Evolutionary conservation across 345 rosid genomes (phyloP), one percentile per base, ranked within the genome.

Genomic region (Eucalyptus erythrocorys): DNA sequence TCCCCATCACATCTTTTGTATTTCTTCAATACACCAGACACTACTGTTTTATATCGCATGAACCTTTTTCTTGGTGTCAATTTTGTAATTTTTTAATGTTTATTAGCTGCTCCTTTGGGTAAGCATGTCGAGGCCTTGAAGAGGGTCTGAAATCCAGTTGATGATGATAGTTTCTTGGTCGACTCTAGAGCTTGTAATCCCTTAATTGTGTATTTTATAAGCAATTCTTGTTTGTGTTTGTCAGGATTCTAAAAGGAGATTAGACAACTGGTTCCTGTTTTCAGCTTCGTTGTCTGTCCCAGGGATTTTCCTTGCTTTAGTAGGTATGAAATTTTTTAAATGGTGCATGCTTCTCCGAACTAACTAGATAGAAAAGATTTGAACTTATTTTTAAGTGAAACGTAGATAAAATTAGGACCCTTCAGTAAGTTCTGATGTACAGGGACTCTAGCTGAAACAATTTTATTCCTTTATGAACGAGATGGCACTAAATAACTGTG

Each of bases 181-280:
- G 5, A 76, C 42, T 37, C 45, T 10, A 19, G 47, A 21, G 82
- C 82, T 37, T 64, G 37, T 64, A 64, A 64, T 47, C 45, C 64
- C 34, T 86, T 32, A 34, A 49, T 47, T 76, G 82, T 48, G 16
- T 87, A 16, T 86, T 26, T 50, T 48, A 37, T 49, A n/a, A 34
- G 47, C 87, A 81, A 85, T 10, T 76, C 21, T 53, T 79, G 30
- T 22, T 53, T 48, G 71, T n/a, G 37, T 5, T 55, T 87, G 88
- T 51, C 94, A 91, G 94, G 94, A 92, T 37, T 93, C 91, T 86
- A 91, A 91, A 55, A 88, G 87, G 86, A 91, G 94, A 45, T 37
- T 93, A 51, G 43, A 53, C 68, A 88, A 87, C 87, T 91, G 94
- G 94, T 86, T 86, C 21, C 40, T 87, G 19, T 87, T 89, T 87